Conservation (phyloP, 345 rosid species). For the Durio zibethinus region DNA sequence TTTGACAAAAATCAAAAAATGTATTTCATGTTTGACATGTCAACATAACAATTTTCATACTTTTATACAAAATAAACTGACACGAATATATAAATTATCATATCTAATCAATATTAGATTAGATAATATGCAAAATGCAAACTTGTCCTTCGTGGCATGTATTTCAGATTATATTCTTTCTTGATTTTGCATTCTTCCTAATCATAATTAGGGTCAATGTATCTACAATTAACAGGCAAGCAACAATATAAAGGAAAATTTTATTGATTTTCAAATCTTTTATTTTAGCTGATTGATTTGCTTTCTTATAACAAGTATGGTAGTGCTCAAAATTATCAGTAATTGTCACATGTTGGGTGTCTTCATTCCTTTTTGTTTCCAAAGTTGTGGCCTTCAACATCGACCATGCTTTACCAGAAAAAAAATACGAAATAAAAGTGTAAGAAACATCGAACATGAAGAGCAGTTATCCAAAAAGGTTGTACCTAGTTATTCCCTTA, state of each 20-base stretch:
- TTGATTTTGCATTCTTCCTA: not conserved
- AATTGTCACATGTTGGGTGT: not conserved
- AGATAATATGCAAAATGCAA: not conserved
- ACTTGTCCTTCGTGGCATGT: not conserved
- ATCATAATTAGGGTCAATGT: not conserved
- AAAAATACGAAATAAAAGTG: not conserved
- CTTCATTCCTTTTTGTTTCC: not conserved
- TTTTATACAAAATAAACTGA: too few relatives aligned
- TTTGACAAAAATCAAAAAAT: too few relatives aligned
- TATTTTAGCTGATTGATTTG: not conserved
- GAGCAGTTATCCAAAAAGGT: not conserved
- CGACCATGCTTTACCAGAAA: not conserved
- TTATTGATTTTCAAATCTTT: not conserved
- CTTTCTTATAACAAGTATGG: not conserved
- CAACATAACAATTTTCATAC: too few relatives aligned
- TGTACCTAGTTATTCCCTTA: not conserved
- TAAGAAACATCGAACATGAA: not conserved
- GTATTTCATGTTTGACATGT: too few relatives aligned
- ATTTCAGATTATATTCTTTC: not conserved
- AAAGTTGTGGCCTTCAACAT: not conserved
- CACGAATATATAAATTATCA: too few relatives aligned
- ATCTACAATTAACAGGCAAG: not conserved
- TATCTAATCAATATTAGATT: too few relatives aligned
- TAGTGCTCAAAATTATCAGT: not conserved
- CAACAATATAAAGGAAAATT: not conserved